Base-by-base conservation (phyloP, 179 eudicot species). In the Beta lomatogona region DNA sequence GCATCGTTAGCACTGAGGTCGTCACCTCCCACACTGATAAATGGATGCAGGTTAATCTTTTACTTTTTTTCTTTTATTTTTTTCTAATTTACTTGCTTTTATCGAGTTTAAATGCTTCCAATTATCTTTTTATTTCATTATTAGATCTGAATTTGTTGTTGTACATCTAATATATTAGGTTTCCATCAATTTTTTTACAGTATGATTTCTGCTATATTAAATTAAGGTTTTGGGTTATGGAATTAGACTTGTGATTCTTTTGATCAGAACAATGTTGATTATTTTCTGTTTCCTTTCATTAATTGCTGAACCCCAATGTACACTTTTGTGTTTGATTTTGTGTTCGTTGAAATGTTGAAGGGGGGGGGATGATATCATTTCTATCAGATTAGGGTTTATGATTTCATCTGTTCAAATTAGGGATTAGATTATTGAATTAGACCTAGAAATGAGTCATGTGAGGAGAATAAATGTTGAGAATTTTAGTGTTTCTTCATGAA, bases 31-130 rank as follows among this genome's bases (percentile, higher is more conserved):
- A 93, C 84, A 93, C 97, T 57, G 92, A 86, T 55, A 93, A 93
- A 85, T 93, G 95, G 97, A 93, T 93, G 97, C 93, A 92, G 97
- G 95, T 93, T 65, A 46, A 13, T 0, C 14, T 0, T 12, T 2
- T 36, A 61, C 25, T 55, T 66, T 22, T 19, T 12, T 15, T 60
- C 16, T 2, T 36, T 2, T 36, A 36, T 2, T 3, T 45, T 83
- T n/a, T 58, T 16, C 8, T 41, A 2, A 12, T 69, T 7, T 19
- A 12, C 4, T 4, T 59, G 0, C 15, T 21, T 13, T 71, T 73
- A 46, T 25, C 16, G 21, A 9, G 13, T 28, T 74, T 74, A 14
- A 9, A 74, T 55, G 3, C 21, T 9, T 7, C 6, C 3, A 2
- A 28, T 72, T 16, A 25, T 53, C 13, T 54, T 53, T 73, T 12